These are phyloP conservation scores for Panicum miliaceum DNA, from an alignment of 176 grass and related monocot genomes.

Conservation along the genomic window DNA sequence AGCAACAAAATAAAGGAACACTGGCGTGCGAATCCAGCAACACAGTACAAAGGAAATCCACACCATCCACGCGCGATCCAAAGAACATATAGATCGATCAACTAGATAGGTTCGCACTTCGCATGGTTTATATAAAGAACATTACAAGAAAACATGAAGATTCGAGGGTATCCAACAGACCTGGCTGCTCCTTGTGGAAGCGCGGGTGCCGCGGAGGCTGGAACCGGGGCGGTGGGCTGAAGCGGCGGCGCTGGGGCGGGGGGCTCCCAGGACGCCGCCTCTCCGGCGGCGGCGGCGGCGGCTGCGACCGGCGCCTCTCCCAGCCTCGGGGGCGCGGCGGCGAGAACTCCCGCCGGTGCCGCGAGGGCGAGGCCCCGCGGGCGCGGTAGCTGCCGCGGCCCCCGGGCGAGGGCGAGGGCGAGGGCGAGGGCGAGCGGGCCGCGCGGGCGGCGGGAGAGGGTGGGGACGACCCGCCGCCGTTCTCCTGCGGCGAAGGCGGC, in stretches of 20 bases:
- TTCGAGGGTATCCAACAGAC: conserved; percentile 51
- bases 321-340: conserved; percentile 31
- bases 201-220: conserved; percentile 53
- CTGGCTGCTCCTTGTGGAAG: conserved; percentile 51
- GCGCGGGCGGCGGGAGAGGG: neutral
- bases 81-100: neutral
- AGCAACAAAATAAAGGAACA: neutral
- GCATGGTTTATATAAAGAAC: neutral
- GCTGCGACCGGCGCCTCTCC: conserved; percentile 47
- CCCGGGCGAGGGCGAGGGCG: conserved; percentile 6
- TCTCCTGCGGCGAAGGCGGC: conserved; percentile 31
- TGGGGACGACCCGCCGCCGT: conserved; percentile 29
- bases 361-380: conserved; percentile 40
- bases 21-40: neutral
- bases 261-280: conserved; percentile 49
- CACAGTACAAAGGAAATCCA: neutral
- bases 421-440: conserved; percentile 11
- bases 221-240: conserved; percentile 45
- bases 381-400: conserved; percentile 28
- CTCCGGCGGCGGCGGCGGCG: conserved; percentile 21
- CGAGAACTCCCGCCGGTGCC: conserved; percentile 44
- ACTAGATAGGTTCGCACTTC: neutral
- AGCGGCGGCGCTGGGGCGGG: conserved; percentile 56
- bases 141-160: neutral
- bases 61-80: neutral